Percentiles rank a stretch among this genome's conserved stretches.
These are phyloP conservation scores for Xerocomellus amylosporus DNA, from an alignment of 768 basidiomycete genomes.

Conservation along the genomic window DNA sequence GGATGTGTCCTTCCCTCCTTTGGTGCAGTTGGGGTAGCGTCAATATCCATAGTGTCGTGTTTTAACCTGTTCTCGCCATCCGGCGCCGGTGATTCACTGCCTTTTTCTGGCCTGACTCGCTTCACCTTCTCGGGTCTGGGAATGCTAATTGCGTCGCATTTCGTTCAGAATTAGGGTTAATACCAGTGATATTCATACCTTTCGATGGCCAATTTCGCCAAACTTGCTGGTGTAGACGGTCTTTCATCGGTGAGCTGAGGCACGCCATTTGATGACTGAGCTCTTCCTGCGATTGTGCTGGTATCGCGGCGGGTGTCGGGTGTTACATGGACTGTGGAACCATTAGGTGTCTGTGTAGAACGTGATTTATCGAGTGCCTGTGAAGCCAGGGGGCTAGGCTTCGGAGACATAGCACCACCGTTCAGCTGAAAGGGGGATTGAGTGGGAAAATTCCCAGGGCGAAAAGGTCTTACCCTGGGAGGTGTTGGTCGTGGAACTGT, in stretches of 20 bases:
- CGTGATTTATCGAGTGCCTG: constrained; percentile 35
- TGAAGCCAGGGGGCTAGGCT: constrained; percentile 30
- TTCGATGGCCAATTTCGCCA: constrained; percentile 62
- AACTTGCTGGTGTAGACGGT: constrained; percentile 28
- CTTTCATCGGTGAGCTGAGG: constrained; percentile 29
- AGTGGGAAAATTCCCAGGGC: not conserved
- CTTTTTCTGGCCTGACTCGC: constrained; percentile 43
- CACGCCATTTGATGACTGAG: constrained; percentile 42
- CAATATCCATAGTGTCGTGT: constrained; percentile 38
- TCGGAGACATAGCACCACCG: constrained; percentile 29
- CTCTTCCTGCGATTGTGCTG: constrained; percentile 37
- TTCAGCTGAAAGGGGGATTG: constrained; percentile 20
- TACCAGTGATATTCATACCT: constrained; percentile 42
- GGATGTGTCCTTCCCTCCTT: constrained; percentile 28
- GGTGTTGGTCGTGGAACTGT: constrained; percentile 28
- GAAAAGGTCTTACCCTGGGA: constrained; percentile 32
- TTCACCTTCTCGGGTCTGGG: constrained; percentile 80
- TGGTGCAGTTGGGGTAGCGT: constrained; percentile 17
- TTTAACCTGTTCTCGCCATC: constrained; percentile 30
- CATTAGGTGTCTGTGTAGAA: constrained; percentile 37
- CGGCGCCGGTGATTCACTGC: constrained; percentile 36
- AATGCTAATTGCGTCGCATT: constrained; percentile 43
- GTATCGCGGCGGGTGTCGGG: constrained; percentile 39
- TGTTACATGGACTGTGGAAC: constrained; percentile 32
- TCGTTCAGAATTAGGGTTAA: not conserved